Evolutionary conservation across 208 protist species (phyloP), one percentile per base, ranked within the genome.

Genomic region (Trypanosoma vivax): DNA sequence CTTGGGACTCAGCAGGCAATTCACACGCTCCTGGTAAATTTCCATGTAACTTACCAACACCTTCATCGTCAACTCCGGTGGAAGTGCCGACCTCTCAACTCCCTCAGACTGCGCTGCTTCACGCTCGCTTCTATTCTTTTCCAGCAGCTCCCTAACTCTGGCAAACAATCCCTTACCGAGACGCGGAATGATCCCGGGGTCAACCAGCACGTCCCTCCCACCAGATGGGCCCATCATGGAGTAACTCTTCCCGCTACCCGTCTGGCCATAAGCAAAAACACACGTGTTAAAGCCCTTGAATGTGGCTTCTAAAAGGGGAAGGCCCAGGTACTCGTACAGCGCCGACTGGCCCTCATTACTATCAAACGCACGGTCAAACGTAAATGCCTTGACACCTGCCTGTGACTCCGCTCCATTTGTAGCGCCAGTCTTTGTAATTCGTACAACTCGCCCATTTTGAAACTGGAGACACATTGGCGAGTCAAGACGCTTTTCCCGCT

Each of bases 211-310:
- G 30, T 79, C 65, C 3, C 64, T 57, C 0, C 79, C 79, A 18
- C 82, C 83, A 16, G 81, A 69, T 0, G 85, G 70, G 1, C 85
- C 88, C 76, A 92, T 93, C 85, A 95, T 93, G 31, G 69, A 80
- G 68, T 92, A 85, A 60, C 73, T 92, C 59, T 92, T 94, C 13
- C 83, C 88, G 43, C 83, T 92, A 38, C 83, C 88, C 0, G 94
- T 96, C 54, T 95, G 85, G 11, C 91, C 91, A 54, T 96, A 96
- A 18, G 90, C 84, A 67, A 97, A 96, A 35, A 97, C 80, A 53
- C 87, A 90, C 3, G 76, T 89, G 70, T 96, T 92, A 66, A 84
- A 91, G 31, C 92, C 88, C 0, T 68, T 46, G 46, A 95, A 82
- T 48, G 83, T 88, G 39, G 90, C 69, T n/a, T 69, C 41, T n/a